Percentiles rank a stretch among this genome's conserved stretches.
phyloP scores from a whole-genome alignment of 192 early-diverging fungal genomes.

The Entomortierella beljakovae region DNA sequence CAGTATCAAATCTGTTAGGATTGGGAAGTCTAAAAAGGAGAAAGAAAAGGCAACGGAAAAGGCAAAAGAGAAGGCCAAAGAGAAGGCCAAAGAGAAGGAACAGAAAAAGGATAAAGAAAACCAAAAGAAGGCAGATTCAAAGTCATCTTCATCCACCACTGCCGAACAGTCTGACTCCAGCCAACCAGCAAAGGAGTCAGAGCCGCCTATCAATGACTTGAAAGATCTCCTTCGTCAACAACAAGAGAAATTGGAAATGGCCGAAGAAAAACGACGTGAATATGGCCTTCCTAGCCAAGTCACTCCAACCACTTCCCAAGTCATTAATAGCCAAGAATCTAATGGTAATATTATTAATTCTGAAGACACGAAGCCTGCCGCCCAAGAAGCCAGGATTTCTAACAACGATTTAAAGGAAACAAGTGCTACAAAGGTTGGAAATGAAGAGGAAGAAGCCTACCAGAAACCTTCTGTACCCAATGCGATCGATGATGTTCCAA shows the following conservation, averaged over 20 bases:
- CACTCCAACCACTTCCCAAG: no score
- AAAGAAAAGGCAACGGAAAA: background rate
- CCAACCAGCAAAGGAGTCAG: background rate
- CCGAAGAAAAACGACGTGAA: slow-evolving; percentile 17
- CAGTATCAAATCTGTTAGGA: slow-evolving; percentile 7
- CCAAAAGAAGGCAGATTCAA: no score
- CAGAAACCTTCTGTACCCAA: background rate
- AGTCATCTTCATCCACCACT: background rate
- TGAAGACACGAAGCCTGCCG: no score
- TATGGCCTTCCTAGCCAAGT: slow-evolving; percentile 9
- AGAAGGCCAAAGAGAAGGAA: background rate
- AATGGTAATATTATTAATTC: no score
- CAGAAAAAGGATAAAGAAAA: background rate
- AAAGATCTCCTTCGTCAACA: slow-evolving; percentile 19
- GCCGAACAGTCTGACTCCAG: background rate
- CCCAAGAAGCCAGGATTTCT: no score
- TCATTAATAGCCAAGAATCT: no score
- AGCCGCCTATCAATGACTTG: slow-evolving; percentile 22
- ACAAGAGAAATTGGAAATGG: background rate
- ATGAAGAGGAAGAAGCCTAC: background rate
- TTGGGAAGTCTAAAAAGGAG: background rate
- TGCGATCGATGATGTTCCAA: background rate
- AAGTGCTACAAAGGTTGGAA: background rate
- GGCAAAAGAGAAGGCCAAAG: background rate
- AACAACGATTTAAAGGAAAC: background rate